Conservation (phyloP, 2,329 filamentous ascomycete species). For the Microcyclospora pomicola region DNA sequence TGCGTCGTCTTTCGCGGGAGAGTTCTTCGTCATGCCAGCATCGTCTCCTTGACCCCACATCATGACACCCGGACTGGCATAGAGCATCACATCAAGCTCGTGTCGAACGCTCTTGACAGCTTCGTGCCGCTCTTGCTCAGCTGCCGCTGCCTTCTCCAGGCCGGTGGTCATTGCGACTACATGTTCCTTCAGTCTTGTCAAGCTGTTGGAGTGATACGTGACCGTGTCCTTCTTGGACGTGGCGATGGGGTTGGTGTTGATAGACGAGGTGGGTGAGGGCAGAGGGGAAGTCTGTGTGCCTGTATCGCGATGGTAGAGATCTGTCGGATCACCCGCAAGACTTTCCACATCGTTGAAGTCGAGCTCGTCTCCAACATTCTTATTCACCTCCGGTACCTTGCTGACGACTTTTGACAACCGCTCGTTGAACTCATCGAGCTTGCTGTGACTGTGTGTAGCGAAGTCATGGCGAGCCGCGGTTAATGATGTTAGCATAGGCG, state of each 20-base stretch:
- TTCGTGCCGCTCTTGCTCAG: constrained; percentile 38
- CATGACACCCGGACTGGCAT: constrained; percentile 17
- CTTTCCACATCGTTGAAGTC: constrained; percentile 32
- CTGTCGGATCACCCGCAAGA: constrained; percentile 49
- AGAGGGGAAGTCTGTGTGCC: constrained; percentile 59
- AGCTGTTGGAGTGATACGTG: constrained; percentile 13
- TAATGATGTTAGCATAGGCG: constrained; percentile 44
- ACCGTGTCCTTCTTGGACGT: constrained; percentile 13
- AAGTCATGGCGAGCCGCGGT: constrained; percentile 45
- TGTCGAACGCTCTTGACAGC: constrained; percentile 42
- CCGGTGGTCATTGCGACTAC: constrained; percentile 36
- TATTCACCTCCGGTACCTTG: constrained; percentile 12
- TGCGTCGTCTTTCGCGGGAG: constrained; percentile 44
- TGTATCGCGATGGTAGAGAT: constrained; percentile 69
- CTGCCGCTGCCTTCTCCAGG: constrained; percentile 38
- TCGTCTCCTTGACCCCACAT: constrained; percentile 20
- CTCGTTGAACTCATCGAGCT: constrained; percentile 42
- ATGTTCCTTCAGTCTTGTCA: constrained; percentile 39
- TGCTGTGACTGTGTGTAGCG: constrained; percentile 35
- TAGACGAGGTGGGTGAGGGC: constrained; percentile 27
- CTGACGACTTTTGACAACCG: constrained; percentile 30
- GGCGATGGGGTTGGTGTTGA: constrained; percentile 6
- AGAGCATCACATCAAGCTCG: constrained; percentile 50
- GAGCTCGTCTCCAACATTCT: constrained; percentile 14
- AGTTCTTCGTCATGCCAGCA: constrained; percentile 22